Conservation (phyloP, 495 filamentous ascomycete genomes). For the Aspergillus panamensis region DNA sequence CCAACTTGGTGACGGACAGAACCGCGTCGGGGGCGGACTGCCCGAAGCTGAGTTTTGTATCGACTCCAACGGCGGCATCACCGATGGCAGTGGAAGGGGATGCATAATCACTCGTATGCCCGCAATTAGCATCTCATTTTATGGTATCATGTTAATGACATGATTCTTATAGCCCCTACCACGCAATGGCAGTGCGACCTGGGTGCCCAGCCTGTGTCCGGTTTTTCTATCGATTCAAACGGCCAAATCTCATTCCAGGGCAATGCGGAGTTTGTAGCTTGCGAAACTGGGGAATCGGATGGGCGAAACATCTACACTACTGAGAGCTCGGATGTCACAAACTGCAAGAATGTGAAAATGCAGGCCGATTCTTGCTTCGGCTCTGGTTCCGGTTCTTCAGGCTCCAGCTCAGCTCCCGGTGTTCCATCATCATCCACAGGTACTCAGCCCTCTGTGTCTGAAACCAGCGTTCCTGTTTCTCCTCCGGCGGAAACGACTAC, state of each 20-base stretch:
- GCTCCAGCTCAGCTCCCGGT: conserved; percentile 16
- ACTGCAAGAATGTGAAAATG: conserved; percentile 46
- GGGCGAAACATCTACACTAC: conserved; percentile 52
- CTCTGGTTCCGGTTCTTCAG: conserved; percentile 22
- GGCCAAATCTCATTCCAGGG: conserved; percentile 45
- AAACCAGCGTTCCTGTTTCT: not conserved
- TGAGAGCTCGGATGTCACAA: conserved; percentile 39
- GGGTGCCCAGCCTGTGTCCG: conserved; percentile 41
- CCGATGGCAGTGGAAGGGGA: conserved; percentile 50
- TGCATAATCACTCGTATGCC: conserved; percentile 55
- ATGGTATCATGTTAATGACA: conserved; percentile 8
- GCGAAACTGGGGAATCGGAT: conserved; percentile 47
- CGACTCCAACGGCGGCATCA: conserved; percentile 45
- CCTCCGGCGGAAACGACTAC: conserved; percentile 12
- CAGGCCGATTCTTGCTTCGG: conserved; percentile 47
- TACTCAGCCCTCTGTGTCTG: conserved; percentile 4
- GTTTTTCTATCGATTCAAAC: conserved; percentile 49
- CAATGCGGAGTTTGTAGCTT: conserved; percentile 50
- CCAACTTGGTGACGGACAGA: conserved; percentile 54
- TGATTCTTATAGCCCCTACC: conserved; percentile 42
- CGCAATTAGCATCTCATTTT: conserved; percentile 6
- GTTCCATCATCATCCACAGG: conserved; percentile 16
- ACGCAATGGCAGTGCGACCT: conserved; percentile 65
- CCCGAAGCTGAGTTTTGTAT: conserved; percentile 44
- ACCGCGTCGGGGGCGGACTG: conserved; percentile 46